Evolutionary conservation across 495 filamentous ascomycete species (phyloP).

Genomic region (Xylaria intraflava): DNA sequence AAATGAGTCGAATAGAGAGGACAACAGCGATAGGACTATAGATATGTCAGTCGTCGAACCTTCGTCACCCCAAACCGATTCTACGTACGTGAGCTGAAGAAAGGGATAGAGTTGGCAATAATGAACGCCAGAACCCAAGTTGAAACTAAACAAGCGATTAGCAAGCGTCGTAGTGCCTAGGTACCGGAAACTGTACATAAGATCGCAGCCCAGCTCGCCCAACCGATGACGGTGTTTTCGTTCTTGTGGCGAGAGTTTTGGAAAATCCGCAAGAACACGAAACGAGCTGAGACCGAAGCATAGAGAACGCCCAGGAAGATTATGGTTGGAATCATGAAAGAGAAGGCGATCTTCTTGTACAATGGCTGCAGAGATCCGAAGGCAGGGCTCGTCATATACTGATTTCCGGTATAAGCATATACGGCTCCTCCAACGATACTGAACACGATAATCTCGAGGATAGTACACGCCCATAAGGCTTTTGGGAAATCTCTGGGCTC

Average conservation of each 20-base stretch:
- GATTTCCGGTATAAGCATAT: constrained; percentile 75
- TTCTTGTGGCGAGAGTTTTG: constrained; percentile 68
- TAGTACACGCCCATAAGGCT: constrained; percentile 79
- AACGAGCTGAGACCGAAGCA: constrained; percentile 78
- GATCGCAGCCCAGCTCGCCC: constrained; percentile 69
- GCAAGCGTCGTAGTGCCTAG: background rate
- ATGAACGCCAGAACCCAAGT: constrained; percentile 77
- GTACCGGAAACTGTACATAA: constrained; percentile 36
- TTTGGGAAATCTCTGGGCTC: constrained; percentile 82
- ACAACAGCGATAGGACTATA: constrained; percentile 70
- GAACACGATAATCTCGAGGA: constrained; percentile 77
- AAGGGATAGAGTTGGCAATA: constrained; percentile 83
- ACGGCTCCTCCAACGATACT: constrained; percentile 66
- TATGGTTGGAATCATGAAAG: constrained; percentile 87
- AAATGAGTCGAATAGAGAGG: constrained; percentile 84
- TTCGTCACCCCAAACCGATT: background rate
- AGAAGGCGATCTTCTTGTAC: constrained; percentile 78
- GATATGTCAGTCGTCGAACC: constrained; percentile 6
- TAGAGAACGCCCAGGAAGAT: constrained; percentile 87
- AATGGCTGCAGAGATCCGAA: constrained; percentile 70
- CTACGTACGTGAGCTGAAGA: constrained; percentile 64
- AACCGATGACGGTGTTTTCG: constrained; percentile 74
- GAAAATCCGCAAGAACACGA: constrained; percentile 81
- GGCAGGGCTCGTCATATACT: constrained; percentile 74
- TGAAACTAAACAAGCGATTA: constrained; percentile 33